Evolutionary conservation across 2,329 filamentous ascomycete genomes (phyloP).

Genomic region (Trematosphaeria pertusa): DNA sequence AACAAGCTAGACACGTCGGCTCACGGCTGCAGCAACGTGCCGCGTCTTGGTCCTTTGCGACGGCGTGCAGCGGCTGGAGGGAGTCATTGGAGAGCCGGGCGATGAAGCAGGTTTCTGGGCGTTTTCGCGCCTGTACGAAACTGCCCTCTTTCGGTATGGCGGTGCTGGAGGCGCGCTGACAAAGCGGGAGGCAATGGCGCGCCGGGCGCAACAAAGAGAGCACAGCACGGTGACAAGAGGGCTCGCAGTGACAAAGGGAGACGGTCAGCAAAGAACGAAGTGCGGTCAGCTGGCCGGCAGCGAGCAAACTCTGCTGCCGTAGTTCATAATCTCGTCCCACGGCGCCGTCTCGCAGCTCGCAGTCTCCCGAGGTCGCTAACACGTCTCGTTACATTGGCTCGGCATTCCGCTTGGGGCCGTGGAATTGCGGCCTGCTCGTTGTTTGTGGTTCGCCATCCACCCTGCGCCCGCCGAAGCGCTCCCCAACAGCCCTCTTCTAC

Average conservation of each 20-base stretch:
- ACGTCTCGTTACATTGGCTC: background rate
- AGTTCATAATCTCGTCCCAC: background rate
- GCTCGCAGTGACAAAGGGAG: background rate
- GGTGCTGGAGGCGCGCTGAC: background rate
- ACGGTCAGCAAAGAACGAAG: background rate
- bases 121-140: background rate
- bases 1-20: background rate
- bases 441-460: background rate
- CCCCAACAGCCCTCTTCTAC: background rate
- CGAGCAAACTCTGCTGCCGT: background rate
- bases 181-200: background rate
- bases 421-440: background rate
- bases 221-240: background rate
- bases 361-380: background rate
- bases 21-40: slow-evolving; percentile 7
- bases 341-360: background rate
- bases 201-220: background rate
- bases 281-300: background rate
- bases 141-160: background rate
- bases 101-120: slow-evolving; percentile 4
- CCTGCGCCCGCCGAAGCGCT: background rate
- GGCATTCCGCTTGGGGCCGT: background rate
- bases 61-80: slow-evolving; percentile 23
- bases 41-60: slow-evolving; percentile 3
- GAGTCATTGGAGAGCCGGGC: slow-evolving; percentile 3